phyloP scores from a whole-genome alignment of 2,329 filamentous ascomycete species.

The Fusarium algeriense region DNA sequence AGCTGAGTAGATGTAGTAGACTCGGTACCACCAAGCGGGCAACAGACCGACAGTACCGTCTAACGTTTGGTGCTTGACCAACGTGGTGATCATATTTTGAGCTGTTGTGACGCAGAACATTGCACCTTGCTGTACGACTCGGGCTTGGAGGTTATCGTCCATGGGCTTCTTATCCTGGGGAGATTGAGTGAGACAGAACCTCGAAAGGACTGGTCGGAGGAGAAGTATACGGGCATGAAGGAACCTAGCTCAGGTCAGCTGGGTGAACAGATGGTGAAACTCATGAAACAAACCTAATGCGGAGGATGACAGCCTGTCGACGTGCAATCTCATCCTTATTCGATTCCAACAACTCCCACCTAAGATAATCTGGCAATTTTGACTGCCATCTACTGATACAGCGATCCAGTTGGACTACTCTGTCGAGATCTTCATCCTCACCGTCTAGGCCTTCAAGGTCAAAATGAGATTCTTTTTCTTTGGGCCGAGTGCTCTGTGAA shows the following conservation, averaged over 20 bases:
- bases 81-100: slow-evolving; percentile 49
- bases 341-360: slow-evolving; percentile 28
- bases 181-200: slow-evolving; percentile 49
- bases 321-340: slow-evolving; percentile 45
- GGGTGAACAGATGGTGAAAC: neutral
- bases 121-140: slow-evolving; percentile 51
- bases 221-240: slow-evolving; percentile 53
- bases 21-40: slow-evolving; percentile 56
- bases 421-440: slow-evolving; percentile 47
- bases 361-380: slow-evolving; percentile 45
- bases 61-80: slow-evolving; percentile 48
- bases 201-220: slow-evolving; percentile 50
- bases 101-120: slow-evolving; percentile 52
- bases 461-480: neutral
- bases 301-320: slow-evolving; percentile 51
- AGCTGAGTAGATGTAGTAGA: slow-evolving; percentile 55
- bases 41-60: slow-evolving; percentile 52
- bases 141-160: slow-evolving; percentile 43
- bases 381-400: slow-evolving; percentile 51
- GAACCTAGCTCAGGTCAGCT: slow-evolving; percentile 37
- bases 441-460: slow-evolving; percentile 9
- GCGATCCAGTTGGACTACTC: slow-evolving; percentile 50
- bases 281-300: slow-evolving; percentile 47
- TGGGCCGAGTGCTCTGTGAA: slow-evolving; percentile 6
- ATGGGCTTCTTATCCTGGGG: slow-evolving; percentile 13